These are phyloP conservation scores for Arabis alpina DNA, from an alignment of 345 rosid genomes.

Conservation along the genomic window DNA sequence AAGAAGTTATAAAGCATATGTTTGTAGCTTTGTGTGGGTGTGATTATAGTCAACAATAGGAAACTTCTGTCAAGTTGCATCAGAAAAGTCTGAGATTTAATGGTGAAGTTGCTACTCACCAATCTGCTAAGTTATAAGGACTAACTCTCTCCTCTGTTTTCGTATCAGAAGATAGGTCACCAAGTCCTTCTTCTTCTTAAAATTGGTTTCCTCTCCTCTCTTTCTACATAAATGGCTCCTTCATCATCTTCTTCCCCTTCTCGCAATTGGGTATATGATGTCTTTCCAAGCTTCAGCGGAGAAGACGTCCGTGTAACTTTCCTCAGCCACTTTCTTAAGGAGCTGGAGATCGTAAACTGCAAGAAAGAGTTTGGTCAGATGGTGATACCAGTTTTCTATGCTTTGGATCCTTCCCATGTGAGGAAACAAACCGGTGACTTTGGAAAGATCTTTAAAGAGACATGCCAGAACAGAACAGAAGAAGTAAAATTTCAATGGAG, in stretches of 20 bases:
- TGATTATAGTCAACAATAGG: background rate
- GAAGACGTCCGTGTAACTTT: background rate
- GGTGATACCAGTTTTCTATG: constrained; percentile 21
- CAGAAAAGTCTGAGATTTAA: too few relatives aligned
- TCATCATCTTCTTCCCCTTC: background rate
- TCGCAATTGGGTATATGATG: background rate
- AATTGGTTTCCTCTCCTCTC: too few relatives aligned
- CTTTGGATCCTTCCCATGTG: constrained; percentile 30
- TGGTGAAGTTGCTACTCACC: too few relatives aligned
- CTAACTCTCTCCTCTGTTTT: too few relatives aligned
- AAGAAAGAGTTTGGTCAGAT: background rate
- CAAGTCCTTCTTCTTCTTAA: too few relatives aligned
- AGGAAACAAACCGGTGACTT: constrained; percentile 20
- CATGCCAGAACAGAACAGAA: background rate
- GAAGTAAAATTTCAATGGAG: background rate
- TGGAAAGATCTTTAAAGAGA: background rate
- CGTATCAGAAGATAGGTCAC: too few relatives aligned
- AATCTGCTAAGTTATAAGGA: too few relatives aligned
- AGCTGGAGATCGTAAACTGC: constrained; percentile 2
- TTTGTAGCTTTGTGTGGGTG: background rate
- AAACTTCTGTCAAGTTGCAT: background rate
- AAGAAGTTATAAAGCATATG: background rate
- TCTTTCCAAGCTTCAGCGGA: constrained; percentile 17
- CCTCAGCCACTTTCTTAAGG: constrained; percentile 11
- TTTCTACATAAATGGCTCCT: too few relatives aligned